A percentile compares a stretch with the other conserved stretches of the same genome.
phyloP scores from a whole-genome alignment of 2,329 filamentous ascomycete species.

The Fusarium solani-melongenae region DNA sequence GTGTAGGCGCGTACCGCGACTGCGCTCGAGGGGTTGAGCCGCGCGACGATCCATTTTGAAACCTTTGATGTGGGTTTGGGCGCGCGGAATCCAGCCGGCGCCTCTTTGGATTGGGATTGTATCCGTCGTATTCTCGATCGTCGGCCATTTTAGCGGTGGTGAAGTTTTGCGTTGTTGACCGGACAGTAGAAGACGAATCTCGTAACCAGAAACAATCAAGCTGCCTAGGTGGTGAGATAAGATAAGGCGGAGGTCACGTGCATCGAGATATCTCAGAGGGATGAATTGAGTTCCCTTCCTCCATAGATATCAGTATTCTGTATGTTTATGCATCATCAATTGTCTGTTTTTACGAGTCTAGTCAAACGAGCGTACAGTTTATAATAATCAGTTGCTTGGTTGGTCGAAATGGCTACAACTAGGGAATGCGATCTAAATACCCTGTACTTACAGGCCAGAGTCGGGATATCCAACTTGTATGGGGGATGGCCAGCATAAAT shows the following conservation, averaged over 20 bases:
- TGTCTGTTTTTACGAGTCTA: no score
- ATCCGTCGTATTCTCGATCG: slow-evolving; percentile 52
- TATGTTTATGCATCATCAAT: no score
- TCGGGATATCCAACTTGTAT: no score
- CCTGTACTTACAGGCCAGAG: not conserved
- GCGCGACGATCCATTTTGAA: slow-evolving; percentile 49
- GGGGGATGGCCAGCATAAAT: not conserved
- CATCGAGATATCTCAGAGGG: no score
- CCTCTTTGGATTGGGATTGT: slow-evolving; percentile 54
- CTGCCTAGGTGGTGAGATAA: not conserved
- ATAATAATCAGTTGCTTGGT: no score
- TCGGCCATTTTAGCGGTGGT: slow-evolving; percentile 45
- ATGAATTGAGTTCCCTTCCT: no score
- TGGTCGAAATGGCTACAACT: not conserved
- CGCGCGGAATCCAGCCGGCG: slow-evolving; percentile 50
- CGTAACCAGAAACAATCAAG: not conserved
- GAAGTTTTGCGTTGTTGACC: not conserved
- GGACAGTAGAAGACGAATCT: not conserved
- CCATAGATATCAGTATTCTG: no score
- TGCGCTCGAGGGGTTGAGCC: slow-evolving; percentile 49
- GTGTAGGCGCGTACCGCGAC: slow-evolving; percentile 56
- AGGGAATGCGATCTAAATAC: not conserved
- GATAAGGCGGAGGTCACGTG: not conserved
- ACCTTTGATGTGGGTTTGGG: slow-evolving; percentile 34
- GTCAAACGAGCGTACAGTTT: no score